These are phyloP conservation scores for Cyamopsis tetragonoloba DNA, from an alignment of 306 rosid species.

Conservation along the genomic window DNA sequence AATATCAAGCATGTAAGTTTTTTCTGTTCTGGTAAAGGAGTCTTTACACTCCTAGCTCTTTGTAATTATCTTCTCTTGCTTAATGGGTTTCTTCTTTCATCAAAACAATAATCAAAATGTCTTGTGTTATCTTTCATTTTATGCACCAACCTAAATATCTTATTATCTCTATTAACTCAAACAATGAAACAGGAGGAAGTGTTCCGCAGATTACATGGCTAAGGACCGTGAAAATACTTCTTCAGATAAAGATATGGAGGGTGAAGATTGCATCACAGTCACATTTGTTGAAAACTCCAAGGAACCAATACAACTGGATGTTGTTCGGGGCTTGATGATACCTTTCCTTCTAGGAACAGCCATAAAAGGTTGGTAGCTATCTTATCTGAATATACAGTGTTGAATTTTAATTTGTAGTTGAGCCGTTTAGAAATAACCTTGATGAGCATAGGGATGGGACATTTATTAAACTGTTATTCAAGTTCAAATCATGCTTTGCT, in stretches of 20 bases:
- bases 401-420: neutral
- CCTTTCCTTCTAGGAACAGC: slow-evolving; percentile 66
- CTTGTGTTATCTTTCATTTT: slow-evolving; percentile 7
- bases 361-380: slow-evolving; percentile 60
- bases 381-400: slow-evolving; percentile 8
- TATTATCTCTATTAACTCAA: slow-evolving; percentile 37
- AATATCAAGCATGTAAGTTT: slow-evolving; percentile 65
- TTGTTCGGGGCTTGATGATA: slow-evolving; percentile 50
- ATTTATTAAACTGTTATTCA: slow-evolving; percentile 10
- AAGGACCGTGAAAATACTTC: slow-evolving; percentile 27
- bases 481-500: slow-evolving; percentile 5
- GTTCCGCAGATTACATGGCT: slow-evolving; percentile 34
- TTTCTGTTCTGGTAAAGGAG: slow-evolving; percentile 12
- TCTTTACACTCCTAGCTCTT: neutral
- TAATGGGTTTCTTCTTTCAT: neutral
- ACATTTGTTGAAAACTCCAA: slow-evolving; percentile 45
- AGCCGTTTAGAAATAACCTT: slow-evolving; percentile 13
- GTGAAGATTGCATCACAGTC: slow-evolving; percentile 57
- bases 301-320: slow-evolving; percentile 46
- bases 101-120: neutral
- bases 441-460: neutral
- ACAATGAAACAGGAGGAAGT: slow-evolving; percentile 52
- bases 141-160: slow-evolving; percentile 1
- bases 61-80: neutral
- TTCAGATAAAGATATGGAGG: slow-evolving; percentile 16